A percentile compares a stretch with the other conserved stretches of the same genome.
These are phyloP conservation scores for Cicer chorassanicum DNA, from an alignment of 306 rosid genomes.

Conservation along the genomic window DNA sequence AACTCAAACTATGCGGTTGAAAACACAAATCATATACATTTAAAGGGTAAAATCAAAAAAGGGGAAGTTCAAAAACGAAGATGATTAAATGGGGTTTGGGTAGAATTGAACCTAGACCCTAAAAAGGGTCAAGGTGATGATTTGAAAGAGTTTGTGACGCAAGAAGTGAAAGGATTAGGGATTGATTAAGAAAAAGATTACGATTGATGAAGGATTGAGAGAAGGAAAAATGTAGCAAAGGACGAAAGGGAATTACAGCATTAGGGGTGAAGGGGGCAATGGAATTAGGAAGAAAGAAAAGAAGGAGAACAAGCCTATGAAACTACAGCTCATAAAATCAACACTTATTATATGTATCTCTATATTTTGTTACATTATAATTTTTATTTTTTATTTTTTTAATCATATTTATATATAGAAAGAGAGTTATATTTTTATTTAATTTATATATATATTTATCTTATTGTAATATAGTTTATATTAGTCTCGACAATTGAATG, in stretches of 20 bases:
- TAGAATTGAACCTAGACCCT: conserved; percentile 61
- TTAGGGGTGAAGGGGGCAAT: conserved; percentile 33
- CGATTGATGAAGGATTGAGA: conserved; percentile 37
- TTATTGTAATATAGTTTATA: too few relatives aligned
- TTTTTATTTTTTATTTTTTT: too few relatives aligned
- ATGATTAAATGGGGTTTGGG: conserved; percentile 41
- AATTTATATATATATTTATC: too few relatives aligned
- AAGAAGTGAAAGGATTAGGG: conserved; percentile 29
- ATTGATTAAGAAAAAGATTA: conserved; percentile 29
- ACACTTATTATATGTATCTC: conserved; percentile 23
- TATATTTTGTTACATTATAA: neutral
- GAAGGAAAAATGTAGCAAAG: conserved; percentile 20
- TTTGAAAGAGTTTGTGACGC: conserved; percentile 43
- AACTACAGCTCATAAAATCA: conserved; percentile 60
- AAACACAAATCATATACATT: conserved; percentile 51
- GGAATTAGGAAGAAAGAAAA: conserved; percentile 31
- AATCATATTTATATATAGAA: too few relatives aligned
- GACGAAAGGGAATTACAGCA: conserved; percentile 59
- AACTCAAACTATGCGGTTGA: conserved; percentile 49
- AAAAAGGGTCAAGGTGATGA: conserved; percentile 57
- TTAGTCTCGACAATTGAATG: too few relatives aligned
- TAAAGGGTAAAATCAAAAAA: conserved; percentile 18
- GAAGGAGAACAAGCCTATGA: conserved; percentile 52
- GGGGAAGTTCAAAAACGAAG: conserved; percentile 44
- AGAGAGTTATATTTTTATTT: too few relatives aligned